Conservation (phyloP, 1,284 basidiomycete genomes). For the Fistulinella cinereoalba region DNA sequence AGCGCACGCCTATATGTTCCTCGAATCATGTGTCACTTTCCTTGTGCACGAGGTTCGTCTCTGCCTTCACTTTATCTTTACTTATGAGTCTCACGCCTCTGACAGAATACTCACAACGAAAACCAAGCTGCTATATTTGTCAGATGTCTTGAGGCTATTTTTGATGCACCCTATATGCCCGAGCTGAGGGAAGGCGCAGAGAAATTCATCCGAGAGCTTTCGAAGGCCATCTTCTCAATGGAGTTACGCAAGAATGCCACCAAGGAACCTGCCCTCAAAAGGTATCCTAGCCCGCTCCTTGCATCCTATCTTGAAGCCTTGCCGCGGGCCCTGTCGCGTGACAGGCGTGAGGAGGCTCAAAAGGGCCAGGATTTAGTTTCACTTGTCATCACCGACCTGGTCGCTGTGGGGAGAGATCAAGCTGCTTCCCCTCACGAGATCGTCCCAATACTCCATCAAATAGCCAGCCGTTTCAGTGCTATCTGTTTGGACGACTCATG, state of each 20-base stretch:
- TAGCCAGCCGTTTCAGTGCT: constrained; percentile 77
- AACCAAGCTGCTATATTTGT: constrained; percentile 77
- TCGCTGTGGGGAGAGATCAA: constrained; percentile 49
- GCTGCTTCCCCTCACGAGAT: constrained; percentile 53
- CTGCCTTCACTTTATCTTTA: not conserved
- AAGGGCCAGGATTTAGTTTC: constrained; percentile 61
- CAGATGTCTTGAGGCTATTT: constrained; percentile 71
- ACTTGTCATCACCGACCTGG: constrained; percentile 66
- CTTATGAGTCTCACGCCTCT: constrained; percentile 1
- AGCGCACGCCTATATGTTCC: constrained; percentile 72
- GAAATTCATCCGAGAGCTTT: constrained; percentile 64
- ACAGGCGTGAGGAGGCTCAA: constrained; percentile 57
- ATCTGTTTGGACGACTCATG: constrained; percentile 89
- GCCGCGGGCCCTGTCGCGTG: constrained; percentile 66
- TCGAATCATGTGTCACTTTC: constrained; percentile 73
- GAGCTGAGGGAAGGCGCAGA: constrained; percentile 73
- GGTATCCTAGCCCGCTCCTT: constrained; percentile 61
- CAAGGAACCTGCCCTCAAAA: constrained; percentile 51
- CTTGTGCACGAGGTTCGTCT: constrained; percentile 71
- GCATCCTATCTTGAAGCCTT: constrained; percentile 77
- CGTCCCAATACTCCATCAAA: constrained; percentile 67
- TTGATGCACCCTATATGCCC: constrained; percentile 71
- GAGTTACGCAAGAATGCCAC: constrained; percentile 60
- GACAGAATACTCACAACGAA: constrained; percentile 69
- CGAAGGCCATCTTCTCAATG: constrained; percentile 63